Evolutionary conservation across 139 green algal species (phyloP).

Genomic region (Spirogloea muscicola): DNA sequence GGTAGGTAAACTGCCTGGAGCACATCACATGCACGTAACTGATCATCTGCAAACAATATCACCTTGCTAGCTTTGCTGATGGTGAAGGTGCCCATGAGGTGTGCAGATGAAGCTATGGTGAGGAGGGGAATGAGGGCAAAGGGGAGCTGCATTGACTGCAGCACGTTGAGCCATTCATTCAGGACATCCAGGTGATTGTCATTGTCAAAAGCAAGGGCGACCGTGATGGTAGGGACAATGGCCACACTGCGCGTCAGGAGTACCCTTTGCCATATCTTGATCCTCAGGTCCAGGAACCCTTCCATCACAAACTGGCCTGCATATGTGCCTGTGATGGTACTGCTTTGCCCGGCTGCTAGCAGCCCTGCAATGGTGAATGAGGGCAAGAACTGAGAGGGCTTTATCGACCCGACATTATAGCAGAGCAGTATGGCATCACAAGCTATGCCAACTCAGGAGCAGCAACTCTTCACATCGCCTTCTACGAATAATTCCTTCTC

Average conservation of each 20-base stretch:
- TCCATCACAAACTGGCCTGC: conserved; percentile 78
- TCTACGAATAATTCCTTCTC: too few species aligned
- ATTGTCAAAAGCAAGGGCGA: conserved; percentile 42
- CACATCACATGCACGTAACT: too few species aligned
- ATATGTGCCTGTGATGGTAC: conserved; percentile 76
- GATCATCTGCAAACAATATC: too few species aligned
- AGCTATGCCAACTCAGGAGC: too few species aligned
- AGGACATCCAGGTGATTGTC: conserved; percentile 12
- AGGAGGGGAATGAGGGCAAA: conserved; percentile 54
- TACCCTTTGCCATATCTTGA: conserved; percentile 33
- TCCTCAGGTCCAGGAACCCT: conserved; percentile 51
- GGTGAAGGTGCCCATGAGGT: conserved; percentile 29
- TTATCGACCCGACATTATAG: too few species aligned
- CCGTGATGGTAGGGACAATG: conserved; percentile 49
- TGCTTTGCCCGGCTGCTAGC: conserved; percentile 58
- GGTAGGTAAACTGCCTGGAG: too few species aligned
- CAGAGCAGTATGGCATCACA: too few species aligned
- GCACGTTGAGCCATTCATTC: conserved; percentile 43
- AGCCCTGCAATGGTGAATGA: conserved; percentile 36
- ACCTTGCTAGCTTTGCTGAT: conserved; percentile 10
- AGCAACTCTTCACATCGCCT: too few species aligned
- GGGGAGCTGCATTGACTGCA: conserved; percentile 45
- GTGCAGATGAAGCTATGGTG: conserved; percentile 17
- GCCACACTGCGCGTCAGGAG: conserved; percentile 49
- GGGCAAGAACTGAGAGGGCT: too few species aligned